Base-by-base conservation (phyloP, 257 asterid genomes). In the Fraxinus cuspidata region DNA sequence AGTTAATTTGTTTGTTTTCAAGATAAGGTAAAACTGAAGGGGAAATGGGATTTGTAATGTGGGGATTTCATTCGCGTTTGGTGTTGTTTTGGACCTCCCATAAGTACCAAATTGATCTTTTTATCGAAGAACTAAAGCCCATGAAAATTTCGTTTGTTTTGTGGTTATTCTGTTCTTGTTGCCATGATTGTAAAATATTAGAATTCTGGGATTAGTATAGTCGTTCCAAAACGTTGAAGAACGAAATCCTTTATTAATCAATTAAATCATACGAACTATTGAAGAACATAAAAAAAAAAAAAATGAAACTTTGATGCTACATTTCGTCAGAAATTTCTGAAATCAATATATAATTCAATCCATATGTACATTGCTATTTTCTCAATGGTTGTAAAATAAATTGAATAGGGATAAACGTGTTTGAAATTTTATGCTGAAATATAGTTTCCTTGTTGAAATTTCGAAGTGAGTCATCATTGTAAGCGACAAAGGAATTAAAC, bases 31-130 rank as follows among this genome's bases (percentile, higher is more conserved):
- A n/a, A 19, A 37, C 72, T 71, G 70, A 38, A 37, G 40, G 79
- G 65, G 64, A 31, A 32, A 27, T 74, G 73, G 44, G 65, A 32
- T 74, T 53, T 60, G 40, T 7, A 27, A 60, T 81, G 83, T 44
- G 25, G 77, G 51, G 21, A 47, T 74, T 74, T 34, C 70, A 47
- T 47, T 5, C 4, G 9, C 8, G 3, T 27, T 47, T 10, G 65
- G 18, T 74, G 32, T 60, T 23, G 31, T 60, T 60, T 60, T 25
- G 31, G 68, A 60, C 67, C 31, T 58, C 29, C 67, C 13, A 21
- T 7, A 8, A 21, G n/a, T 58, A 58, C 67, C 12, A 16, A n/a
- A n/a, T n/a, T 58, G 67, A 19, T 58, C 12, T 21, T 60, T 60
- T 21, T 21, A 60, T 60, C 15, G 5, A 23, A 60, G 23, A 60